Conservation (phyloP, 192 early-diverging fungal genomes). For the Lunasporangiospora selenospora region DNA sequence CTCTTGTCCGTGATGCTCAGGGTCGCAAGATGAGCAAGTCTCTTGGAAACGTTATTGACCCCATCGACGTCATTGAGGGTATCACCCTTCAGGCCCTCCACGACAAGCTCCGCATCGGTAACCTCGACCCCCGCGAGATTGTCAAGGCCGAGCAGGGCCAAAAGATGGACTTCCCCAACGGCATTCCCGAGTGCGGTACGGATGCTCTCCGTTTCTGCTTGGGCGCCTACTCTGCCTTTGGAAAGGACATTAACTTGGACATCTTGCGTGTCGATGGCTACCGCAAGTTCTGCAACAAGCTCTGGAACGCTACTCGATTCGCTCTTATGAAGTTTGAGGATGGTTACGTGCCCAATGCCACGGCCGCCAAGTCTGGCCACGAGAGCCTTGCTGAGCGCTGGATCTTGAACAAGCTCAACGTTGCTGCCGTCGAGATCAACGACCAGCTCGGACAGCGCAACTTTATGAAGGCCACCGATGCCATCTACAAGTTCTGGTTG, state of each 20-base stretch:
- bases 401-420: constrained; percentile 93
- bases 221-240: constrained; percentile 77
- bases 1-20: constrained; percentile 97
- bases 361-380: constrained; percentile 67
- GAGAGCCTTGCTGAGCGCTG: constrained; percentile 91
- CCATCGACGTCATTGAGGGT: constrained; percentile 95
- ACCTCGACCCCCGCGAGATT: constrained; percentile 91
- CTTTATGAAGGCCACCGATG: constrained; percentile 91
- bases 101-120: constrained; percentile 78
- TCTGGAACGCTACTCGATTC: constrained; percentile 98
- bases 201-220: constrained; percentile 91
- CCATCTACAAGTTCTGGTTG: constrained; percentile 93
- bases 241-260: constrained; percentile 93
- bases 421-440: constrained; percentile 79
- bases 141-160: constrained; percentile 87
- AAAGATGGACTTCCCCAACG: constrained; percentile 89
- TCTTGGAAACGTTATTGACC: constrained; percentile 98
- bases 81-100: constrained; percentile 83
- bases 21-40: constrained; percentile 99
- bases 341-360: constrained; percentile 76
- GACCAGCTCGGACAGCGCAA: constrained; percentile 80
- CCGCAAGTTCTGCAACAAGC: constrained; percentile 99
- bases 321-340: constrained; percentile 95
- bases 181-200: constrained; percentile 98
- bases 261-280: constrained; percentile 97